These are phyloP conservation scores for Cucurbita pepo DNA, from an alignment of 306 rosid species.

Conservation along the genomic window DNA sequence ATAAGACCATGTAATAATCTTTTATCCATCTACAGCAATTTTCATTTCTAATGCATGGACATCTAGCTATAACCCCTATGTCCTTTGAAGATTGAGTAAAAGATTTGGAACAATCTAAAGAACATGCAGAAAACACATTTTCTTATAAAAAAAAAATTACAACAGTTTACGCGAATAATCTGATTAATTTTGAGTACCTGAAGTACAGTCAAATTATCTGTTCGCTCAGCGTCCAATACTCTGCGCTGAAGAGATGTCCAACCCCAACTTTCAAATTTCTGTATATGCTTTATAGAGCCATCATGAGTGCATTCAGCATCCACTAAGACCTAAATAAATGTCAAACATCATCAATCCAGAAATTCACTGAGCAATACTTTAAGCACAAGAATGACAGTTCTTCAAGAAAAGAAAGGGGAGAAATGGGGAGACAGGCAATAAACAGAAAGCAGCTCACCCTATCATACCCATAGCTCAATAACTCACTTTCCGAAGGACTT, in stretches of 20 bases:
- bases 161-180: not conserved
- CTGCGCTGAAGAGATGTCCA: conserved; percentile 75
- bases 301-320: conserved; percentile 99
- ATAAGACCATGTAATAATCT: not conserved
- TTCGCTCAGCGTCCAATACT: conserved; percentile 75
- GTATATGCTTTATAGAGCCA: conserved; percentile 83
- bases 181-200: conserved; percentile 30
- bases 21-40: not conserved
- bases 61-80: not conserved
- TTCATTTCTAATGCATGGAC: not conserved
- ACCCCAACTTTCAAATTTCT: conserved; percentile 86
- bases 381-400: not conserved
- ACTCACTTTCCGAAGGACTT: conserved; percentile 24
- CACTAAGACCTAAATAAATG: conserved; percentile 57
- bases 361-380: conserved; percentile 1
- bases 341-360: conserved; percentile 12
- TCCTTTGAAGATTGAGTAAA: not conserved
- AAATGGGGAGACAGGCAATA: not conserved
- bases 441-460: conserved; percentile 25
- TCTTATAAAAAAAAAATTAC: not conserved
- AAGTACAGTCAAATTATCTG: conserved; percentile 47
- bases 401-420: not conserved
- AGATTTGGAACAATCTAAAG: not conserved
- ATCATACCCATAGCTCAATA: conserved; percentile 52
- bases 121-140: not conserved